phyloP scores from a whole-genome alignment of 78 protist genomes.

The Polysphondylium violaceum region DNA sequence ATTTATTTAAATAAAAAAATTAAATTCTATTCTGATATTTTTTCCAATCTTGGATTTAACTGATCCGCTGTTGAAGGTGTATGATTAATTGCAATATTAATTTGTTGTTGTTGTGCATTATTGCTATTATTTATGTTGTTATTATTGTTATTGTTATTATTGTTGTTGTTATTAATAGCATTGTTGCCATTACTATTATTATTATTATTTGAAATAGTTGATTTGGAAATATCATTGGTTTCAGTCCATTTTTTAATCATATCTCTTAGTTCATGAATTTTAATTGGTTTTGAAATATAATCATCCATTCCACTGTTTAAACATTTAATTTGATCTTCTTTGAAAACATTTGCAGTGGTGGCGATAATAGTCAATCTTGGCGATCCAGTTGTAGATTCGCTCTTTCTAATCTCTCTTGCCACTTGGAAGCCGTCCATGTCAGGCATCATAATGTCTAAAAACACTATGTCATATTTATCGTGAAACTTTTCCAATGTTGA shows the following conservation, averaged over 20 bases:
- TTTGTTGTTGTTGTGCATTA: no score
- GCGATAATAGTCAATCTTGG: conserved; percentile 48
- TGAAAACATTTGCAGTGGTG: conserved; percentile 70
- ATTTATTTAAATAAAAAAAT: no score
- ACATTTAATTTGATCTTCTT: conserved; percentile 53
- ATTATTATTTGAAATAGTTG: not conserved
- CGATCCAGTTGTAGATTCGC: not conserved
- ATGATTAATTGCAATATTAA: no score
- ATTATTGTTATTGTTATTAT: not conserved
- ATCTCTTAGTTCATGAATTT: conserved; percentile 15
- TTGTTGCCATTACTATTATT: not conserved
- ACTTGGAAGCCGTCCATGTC: conserved; percentile 74
- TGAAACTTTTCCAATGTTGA: not conserved
- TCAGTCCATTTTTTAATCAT: conserved; percentile 30
- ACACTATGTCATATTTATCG: conserved; percentile 11
- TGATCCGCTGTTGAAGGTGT: no score
- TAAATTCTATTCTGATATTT: no score
- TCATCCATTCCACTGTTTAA: conserved; percentile 85
- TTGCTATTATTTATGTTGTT: no score
- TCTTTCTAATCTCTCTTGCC: conserved; percentile 25
- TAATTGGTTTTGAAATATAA: conserved; percentile 85
- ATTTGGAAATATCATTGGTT: not conserved
- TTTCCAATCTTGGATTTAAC: no score
- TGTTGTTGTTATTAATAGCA: not conserved
- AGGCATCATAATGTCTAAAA: conserved; percentile 71